Evolutionary conservation across 768 basidiomycete genomes (phyloP), one percentile per base, ranked within the genome.

Genomic region (Lyophyllum semitale): DNA sequence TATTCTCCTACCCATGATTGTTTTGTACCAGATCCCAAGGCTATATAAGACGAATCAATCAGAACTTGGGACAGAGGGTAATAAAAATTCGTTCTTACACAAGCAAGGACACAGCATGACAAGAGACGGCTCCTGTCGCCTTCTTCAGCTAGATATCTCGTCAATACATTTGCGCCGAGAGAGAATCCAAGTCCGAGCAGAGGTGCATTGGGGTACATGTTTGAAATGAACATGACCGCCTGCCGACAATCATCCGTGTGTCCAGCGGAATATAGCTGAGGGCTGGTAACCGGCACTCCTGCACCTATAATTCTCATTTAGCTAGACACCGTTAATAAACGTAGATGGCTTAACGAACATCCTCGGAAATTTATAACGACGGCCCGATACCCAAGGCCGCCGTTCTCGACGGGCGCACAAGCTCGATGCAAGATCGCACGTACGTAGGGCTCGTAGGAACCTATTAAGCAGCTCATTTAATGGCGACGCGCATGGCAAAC

Each of bases 281-380:
- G 83, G 51, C 84, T 86, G 2, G 93, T 96, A 53, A 98, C 68
- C 2, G 91, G 90, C 27, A 89, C 84, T 32, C 89, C 88, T 51
- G 94, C 95, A 73, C 92, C 91, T 94, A 66, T 20, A 32, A 30
- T 41, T 42, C 18, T 43, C 46, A 50, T 26, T 57, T 44, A 65
- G 65, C 23, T 48, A 46, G 52, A 40, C 37, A 43, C 53, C 25
- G 51, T 50, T 57, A 8, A 12, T 40, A n/a, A 59, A 56, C 9
- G n/a, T n/a, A n/a, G 15, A 11, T 4, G 44, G 46, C 33, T 53
- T 53, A 29, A 81, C 88, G 66, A 64, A 91, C 94, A 96, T 66
- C 94, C 95, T 63, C 95, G 84, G 72, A 90, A 95, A 73, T 96
- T 97, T 67, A 95, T 82, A 8, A 98, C 93, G 12, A 90, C 88